phyloP scores from a whole-genome alignment of 192 early-diverging fungal species.

The Thoreauomyces humboldtii region DNA sequence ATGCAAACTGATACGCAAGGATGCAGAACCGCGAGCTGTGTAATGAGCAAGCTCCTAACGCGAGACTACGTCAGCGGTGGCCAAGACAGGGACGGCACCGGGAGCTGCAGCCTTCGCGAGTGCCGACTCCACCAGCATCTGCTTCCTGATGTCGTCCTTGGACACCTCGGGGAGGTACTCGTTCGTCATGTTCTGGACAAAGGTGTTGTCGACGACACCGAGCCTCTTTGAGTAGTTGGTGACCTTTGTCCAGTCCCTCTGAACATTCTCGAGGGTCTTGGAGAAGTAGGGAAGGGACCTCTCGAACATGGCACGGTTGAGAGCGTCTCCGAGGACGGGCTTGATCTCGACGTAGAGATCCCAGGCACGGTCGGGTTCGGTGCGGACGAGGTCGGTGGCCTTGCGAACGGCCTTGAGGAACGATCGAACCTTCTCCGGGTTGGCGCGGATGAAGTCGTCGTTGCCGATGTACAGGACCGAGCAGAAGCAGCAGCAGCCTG shows the following conservation, averaged over 20 bases:
- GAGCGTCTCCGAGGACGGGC: constrained; percentile 45
- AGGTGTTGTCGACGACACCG: constrained; percentile 50
- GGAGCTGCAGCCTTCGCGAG: neutral
- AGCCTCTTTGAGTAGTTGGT: constrained; percentile 60
- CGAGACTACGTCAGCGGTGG: no score
- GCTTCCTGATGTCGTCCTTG: neutral
- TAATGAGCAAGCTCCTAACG: no score
- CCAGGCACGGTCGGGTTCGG: constrained; percentile 50
- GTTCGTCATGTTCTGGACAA: constrained; percentile 63
- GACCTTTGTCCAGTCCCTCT: constrained; percentile 66
- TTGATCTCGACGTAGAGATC: constrained; percentile 58
- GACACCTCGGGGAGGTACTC: constrained; percentile 41
- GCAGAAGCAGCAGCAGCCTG: constrained; percentile 56
- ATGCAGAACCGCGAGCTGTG: no score
- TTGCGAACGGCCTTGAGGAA: constrained; percentile 54
- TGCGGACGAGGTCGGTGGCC: constrained; percentile 54
- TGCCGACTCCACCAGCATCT: neutral
- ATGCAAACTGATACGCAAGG: no score
- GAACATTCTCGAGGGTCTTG: constrained; percentile 44
- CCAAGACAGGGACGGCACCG: neutral
- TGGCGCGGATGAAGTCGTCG: constrained; percentile 50
- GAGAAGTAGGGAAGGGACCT: constrained; percentile 65
- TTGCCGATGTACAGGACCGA: constrained; percentile 63
- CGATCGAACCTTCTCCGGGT: constrained; percentile 56
- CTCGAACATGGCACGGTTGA: constrained; percentile 62